phyloP scores from a whole-genome alignment of 2,329 filamentous ascomycete genomes.

The Fusarium continuum region DNA sequence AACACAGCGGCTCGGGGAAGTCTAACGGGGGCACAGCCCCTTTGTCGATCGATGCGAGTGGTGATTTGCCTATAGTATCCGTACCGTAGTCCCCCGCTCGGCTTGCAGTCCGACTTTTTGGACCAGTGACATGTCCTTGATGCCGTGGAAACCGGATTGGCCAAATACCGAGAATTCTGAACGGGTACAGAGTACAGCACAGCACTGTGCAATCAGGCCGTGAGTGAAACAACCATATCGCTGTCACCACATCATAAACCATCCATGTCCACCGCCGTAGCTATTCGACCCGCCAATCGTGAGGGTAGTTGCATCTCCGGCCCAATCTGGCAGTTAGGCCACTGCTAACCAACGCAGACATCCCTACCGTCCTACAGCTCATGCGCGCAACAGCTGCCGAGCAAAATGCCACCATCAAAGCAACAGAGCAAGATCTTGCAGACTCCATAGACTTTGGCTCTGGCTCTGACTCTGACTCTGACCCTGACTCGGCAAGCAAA shows the following conservation, averaged over 20 bases:
- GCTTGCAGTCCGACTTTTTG: not conserved
- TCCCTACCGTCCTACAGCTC: slow-evolving; percentile 6
- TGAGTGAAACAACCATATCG: not conserved
- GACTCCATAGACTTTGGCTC: no score
- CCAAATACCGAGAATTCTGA: not conserved
- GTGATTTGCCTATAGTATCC: no score
- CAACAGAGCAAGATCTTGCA: slow-evolving; percentile 3
- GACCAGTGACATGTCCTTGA: not conserved
- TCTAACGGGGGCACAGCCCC: slow-evolving; percentile 10
- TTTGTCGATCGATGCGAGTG: slow-evolving; percentile 13
- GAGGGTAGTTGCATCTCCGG: not conserved
- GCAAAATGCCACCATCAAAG: not conserved
- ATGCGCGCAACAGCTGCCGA: slow-evolving; percentile 5
- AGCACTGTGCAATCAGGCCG: not conserved
- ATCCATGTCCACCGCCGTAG: not conserved
- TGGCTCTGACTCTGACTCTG: no score
- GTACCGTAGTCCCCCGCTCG: not conserved
- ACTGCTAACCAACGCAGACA: no score
- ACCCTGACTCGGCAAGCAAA: no score
- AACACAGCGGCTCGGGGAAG: no score
- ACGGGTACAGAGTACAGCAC: not conserved
- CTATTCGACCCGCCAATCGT: not conserved
- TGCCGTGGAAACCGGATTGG: slow-evolving; percentile 5
- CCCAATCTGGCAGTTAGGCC: not conserved
- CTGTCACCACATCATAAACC: no score